phyloP scores from a whole-genome alignment of 2,329 filamentous ascomycete genomes.

The Aureobasidium sp. region DNA sequence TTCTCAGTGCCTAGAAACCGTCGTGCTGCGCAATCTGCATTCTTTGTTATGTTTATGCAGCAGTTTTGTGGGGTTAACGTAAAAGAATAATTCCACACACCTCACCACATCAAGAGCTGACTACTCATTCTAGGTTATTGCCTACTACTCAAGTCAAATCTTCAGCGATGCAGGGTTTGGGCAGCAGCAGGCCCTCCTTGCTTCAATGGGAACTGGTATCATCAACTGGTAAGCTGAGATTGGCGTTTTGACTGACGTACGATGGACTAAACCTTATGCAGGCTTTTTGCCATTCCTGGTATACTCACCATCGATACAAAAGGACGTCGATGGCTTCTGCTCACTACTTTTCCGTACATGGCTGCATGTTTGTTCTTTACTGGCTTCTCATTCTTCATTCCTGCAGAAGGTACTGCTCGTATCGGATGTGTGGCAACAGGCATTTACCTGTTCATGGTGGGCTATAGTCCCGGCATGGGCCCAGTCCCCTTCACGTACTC shows the following conservation, averaged over 20 bases:
- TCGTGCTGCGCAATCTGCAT: constrained; percentile 27
- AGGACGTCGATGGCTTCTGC: constrained; percentile 38
- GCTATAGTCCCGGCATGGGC: constrained; percentile 43
- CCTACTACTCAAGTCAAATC: constrained; percentile 27
- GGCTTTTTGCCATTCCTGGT: constrained; percentile 34
- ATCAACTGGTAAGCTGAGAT: constrained; percentile 25
- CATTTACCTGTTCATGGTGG: constrained; percentile 43
- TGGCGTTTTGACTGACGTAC: no score
- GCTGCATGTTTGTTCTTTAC: constrained; percentile 43
- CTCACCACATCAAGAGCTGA: no score
- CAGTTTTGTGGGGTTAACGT: constrained; percentile 11
- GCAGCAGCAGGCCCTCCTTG: constrained; percentile 23
- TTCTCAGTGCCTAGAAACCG: constrained; percentile 28
- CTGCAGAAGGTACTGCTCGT: constrained; percentile 20
- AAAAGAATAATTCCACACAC: no score
- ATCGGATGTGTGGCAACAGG: constrained; percentile 33
- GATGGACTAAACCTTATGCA: neutral
- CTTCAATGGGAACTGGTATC: constrained; percentile 28
- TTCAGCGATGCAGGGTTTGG: constrained; percentile 25
- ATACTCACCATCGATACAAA: constrained; percentile 39
- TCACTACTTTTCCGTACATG: constrained; percentile 41
- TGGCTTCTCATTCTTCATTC: constrained; percentile 40
- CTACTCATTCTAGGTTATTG: constrained; percentile 19
- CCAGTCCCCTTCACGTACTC: constrained; percentile 38
- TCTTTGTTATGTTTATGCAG: constrained; percentile 19